A percentile compares a stretch with the other conserved stretches of the same genome.
Evolutionary conservation across 345 rosid species (phyloP).

Genomic region (Nasturtium officinale): DNA sequence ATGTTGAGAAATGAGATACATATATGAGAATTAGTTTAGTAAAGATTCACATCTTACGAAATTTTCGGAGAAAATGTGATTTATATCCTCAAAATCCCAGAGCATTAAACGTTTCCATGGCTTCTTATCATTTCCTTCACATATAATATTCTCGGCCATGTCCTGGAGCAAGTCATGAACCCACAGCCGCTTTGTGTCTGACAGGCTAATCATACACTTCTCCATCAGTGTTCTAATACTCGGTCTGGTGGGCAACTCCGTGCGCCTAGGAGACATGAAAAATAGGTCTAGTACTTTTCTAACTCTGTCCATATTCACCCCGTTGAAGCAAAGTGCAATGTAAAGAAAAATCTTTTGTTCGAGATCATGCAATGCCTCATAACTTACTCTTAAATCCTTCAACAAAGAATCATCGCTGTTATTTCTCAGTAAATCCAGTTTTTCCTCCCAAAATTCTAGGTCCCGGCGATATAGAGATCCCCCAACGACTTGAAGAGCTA

Average conservation of each 20-base stretch:
- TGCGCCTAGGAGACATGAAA: slow-evolving; percentile 36
- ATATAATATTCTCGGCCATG: slow-evolving; percentile 38
- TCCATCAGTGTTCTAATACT: slow-evolving; percentile 34
- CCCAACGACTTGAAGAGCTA: slow-evolving; percentile 47
- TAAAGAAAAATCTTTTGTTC: slow-evolving; percentile 38
- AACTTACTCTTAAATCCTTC: slow-evolving; percentile 37
- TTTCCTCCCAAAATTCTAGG: slow-evolving; percentile 34
- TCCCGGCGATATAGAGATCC: slow-evolving; percentile 41
- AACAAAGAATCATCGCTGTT: slow-evolving; percentile 11
- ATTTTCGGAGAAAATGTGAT: slow-evolving; percentile 24
- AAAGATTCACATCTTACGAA: not conserved
- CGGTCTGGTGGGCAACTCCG: slow-evolving; percentile 30
- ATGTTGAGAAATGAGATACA: not conserved
- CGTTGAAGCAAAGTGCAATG: slow-evolving; percentile 41
- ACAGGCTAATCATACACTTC: slow-evolving; percentile 37
- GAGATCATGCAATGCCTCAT: slow-evolving; percentile 32
- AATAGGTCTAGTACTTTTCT: slow-evolving; percentile 32
- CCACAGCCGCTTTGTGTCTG: slow-evolving; percentile 31
- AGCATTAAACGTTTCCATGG: slow-evolving; percentile 42
- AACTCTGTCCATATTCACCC: slow-evolving; percentile 34
- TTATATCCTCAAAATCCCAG: slow-evolving; percentile 41
- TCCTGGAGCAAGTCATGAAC: slow-evolving; percentile 43
- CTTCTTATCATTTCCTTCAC: slow-evolving; percentile 22
- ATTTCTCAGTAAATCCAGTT: slow-evolving; percentile 24
- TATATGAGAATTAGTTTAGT: not conserved